Conservation (phyloP, 345 rosid species). For the Aegle marmelos region DNA sequence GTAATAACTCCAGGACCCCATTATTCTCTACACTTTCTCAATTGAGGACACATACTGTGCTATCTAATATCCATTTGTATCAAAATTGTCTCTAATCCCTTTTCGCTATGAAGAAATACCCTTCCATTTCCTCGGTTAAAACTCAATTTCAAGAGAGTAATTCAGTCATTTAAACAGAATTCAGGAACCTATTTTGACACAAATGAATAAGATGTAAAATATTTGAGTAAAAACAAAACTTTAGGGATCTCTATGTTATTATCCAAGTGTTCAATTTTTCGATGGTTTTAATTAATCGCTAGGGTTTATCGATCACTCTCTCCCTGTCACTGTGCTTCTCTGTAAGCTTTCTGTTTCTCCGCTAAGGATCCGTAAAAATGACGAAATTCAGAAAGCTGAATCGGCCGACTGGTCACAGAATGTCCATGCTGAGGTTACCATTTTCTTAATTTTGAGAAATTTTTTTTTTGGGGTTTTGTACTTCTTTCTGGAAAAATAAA, state of each 20-base stretch:
- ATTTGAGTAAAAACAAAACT: neutral
- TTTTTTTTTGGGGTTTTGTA: neutral
- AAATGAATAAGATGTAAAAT: neutral
- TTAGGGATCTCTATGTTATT: neutral
- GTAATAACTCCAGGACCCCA: too few relatives aligned
- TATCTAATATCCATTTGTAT: too few relatives aligned
- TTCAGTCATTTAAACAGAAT: neutral
- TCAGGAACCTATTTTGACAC: neutral
- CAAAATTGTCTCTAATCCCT: too few relatives aligned
- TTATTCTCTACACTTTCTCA: too few relatives aligned
- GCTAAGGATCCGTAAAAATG: slow-evolving; percentile 29
- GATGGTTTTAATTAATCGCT: neutral
- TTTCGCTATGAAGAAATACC: too few relatives aligned
- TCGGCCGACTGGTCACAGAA: slow-evolving; percentile 75
- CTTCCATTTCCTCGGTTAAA: neutral
- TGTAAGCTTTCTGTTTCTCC: neutral
- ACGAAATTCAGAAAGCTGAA: slow-evolving; percentile 83
- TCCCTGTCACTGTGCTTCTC: slow-evolving; percentile 4
- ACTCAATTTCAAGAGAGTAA: neutral
- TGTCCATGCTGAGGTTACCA: slow-evolving; percentile 82
- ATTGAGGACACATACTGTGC: too few relatives aligned
- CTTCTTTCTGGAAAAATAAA: neutral
- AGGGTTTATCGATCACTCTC: slow-evolving; percentile 6
- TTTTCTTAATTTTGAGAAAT: neutral
- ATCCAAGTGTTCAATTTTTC: neutral